Percentiles rank a stretch among this genome's conserved stretches.
phyloP scores from a whole-genome alignment of 1,284 basidiomycete species.

The Ganoderma lingzhi region DNA sequence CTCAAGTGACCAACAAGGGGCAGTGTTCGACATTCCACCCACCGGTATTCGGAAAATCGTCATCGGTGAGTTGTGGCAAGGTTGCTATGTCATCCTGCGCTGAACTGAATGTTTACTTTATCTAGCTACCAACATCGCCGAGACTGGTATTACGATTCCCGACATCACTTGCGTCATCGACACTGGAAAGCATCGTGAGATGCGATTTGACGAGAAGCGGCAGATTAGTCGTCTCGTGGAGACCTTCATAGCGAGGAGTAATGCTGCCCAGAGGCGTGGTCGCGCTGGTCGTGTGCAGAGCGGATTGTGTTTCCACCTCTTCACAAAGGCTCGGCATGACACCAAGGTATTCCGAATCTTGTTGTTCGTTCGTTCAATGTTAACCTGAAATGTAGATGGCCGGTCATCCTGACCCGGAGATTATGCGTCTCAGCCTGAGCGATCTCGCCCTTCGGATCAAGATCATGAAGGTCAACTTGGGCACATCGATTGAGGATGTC shows the following conservation, averaged over 20 bases:
- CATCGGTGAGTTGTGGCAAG: constrained; percentile 69
- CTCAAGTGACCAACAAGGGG: constrained; percentile 89
- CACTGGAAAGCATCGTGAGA: constrained; percentile 92
- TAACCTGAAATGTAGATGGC: constrained; percentile 67
- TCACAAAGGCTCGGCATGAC: constrained; percentile 91
- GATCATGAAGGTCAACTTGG: constrained; percentile 93
- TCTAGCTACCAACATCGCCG: constrained; percentile 80
- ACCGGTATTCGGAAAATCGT: constrained; percentile 90
- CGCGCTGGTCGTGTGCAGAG: constrained; percentile 92
- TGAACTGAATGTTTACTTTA: not conserved
- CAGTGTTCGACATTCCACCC: constrained; percentile 91
- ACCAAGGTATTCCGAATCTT: constrained; percentile 56
- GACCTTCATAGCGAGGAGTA: constrained; percentile 93
- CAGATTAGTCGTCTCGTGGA: constrained; percentile 95
- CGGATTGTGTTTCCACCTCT: constrained; percentile 96
- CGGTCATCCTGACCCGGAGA: constrained; percentile 95
- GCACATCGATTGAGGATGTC: constrained; percentile 90
- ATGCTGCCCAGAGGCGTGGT: constrained; percentile 92
- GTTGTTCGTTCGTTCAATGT: not conserved
- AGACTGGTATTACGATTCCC: constrained; percentile 95
- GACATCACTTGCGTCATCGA: constrained; percentile 99
- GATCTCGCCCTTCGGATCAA: constrained; percentile 97
- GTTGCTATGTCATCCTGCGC: not conserved
- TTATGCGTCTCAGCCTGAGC: constrained; percentile 93
- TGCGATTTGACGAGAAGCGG: constrained; percentile 97